Percentiles rank a stretch among this genome's conserved stretches.
These are phyloP conservation scores for Angomonas deanei DNA, from an alignment of 208 protist species.

Conservation along the genomic window DNA sequence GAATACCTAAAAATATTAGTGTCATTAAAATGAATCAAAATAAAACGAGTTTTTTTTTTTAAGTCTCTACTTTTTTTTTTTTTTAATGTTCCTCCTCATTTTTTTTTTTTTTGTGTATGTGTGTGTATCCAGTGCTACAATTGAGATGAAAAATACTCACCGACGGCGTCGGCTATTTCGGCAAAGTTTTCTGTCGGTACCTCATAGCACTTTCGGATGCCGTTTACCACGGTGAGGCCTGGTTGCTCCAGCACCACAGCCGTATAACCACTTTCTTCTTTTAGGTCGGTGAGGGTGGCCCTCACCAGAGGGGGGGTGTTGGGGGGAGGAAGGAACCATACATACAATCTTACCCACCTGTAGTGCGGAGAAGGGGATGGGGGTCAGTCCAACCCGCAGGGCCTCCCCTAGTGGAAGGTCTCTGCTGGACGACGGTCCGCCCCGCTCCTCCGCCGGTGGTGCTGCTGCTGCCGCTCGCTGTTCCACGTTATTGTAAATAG, in stretches of 20 bases:
- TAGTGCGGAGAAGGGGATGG: conserved; percentile 26
- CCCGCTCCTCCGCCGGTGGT: too few species aligned
- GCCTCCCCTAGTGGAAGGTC: too few species aligned
- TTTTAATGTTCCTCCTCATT: neutral
- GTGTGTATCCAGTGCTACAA: too few species aligned
- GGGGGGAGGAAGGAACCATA: conserved; percentile 49
- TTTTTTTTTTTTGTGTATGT: too few species aligned
- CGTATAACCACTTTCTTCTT: conserved; percentile 29
- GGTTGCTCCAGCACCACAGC: conserved; percentile 43
- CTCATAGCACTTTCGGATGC: conserved; percentile 43
- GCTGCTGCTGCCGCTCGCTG: too few species aligned
- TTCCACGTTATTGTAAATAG: too few species aligned
- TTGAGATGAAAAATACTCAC: too few species aligned
- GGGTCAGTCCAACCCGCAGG: conserved; percentile 24
- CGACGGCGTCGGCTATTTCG: too few species aligned
- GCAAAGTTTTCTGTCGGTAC: conserved; percentile 25
- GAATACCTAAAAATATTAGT: neutral
- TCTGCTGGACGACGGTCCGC: too few species aligned
- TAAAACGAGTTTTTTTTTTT: too few species aligned
- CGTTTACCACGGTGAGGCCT: conserved; percentile 46
- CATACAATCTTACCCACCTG: conserved; percentile 51
- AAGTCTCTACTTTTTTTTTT: too few species aligned
- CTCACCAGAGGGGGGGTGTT: conserved; percentile 59
- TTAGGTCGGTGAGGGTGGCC: conserved; percentile 52
- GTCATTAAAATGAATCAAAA: neutral